phyloP scores from a whole-genome alignment of 2,329 filamentous ascomycete species.

The Penicillium sp. region DNA sequence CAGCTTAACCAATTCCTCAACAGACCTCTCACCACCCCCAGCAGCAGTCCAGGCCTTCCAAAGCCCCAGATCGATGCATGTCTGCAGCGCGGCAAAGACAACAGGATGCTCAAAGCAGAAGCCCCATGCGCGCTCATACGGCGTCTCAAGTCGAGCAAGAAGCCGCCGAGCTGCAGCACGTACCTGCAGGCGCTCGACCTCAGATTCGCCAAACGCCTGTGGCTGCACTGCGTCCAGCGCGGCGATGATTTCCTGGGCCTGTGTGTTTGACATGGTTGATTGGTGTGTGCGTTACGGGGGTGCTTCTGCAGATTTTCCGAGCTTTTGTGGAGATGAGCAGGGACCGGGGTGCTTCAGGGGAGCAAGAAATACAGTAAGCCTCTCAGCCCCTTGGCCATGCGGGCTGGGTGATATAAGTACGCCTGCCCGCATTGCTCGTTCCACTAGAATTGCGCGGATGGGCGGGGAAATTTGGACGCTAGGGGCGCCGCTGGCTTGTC shows the following conservation, averaged over 20 bases:
- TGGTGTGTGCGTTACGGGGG: background rate
- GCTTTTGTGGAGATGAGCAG: background rate
- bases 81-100: constrained; percentile 36
- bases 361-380: background rate
- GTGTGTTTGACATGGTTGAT: background rate
- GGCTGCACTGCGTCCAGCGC: constrained; percentile 26
- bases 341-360: background rate
- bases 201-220: constrained; percentile 23
- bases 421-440: no score
- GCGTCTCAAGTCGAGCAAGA: constrained; percentile 37
- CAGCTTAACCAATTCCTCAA: constrained; percentile 35
- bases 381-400: no score
- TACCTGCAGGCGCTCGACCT: constrained; percentile 31
- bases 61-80: constrained; percentile 36
- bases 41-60: constrained; percentile 37
- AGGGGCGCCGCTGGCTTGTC: no score
- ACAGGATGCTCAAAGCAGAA: constrained; percentile 38
- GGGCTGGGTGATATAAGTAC: no score
- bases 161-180: constrained; percentile 35
- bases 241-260: constrained; percentile 24
- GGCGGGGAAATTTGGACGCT: no score
- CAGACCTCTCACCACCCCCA: constrained; percentile 34
- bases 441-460: no score
- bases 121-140: constrained; percentile 39
- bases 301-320: background rate